Percentiles rank a stretch among this genome's conserved stretches.
phyloP scores from a whole-genome alignment of 768 basidiomycete species.

The Phanerodontia chrysosporium region DNA sequence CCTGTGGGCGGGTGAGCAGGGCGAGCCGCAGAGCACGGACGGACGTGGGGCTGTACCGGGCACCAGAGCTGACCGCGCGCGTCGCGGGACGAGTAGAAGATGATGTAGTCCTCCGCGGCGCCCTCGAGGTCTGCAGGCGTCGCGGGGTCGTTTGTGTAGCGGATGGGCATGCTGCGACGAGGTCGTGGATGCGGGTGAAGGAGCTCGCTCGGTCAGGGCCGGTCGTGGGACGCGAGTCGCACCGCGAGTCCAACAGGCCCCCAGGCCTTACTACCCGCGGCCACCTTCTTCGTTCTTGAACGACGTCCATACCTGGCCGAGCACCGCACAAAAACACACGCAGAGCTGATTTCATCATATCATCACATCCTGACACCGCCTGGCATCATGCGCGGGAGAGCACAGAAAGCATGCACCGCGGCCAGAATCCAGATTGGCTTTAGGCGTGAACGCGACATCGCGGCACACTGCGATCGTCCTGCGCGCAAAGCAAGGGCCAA shows the following conservation, averaged over 20 bases:
- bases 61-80: constrained; percentile 65
- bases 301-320: neutral
- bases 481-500: neutral
- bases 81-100: constrained; percentile 71
- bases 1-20: constrained; percentile 35
- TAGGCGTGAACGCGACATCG: neutral
- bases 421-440: neutral
- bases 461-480: neutral
- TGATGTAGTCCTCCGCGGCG: constrained; percentile 47
- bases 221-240: neutral
- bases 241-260: neutral
- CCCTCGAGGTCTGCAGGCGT: constrained; percentile 34
- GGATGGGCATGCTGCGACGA: constrained; percentile 47
- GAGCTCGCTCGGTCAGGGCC: neutral
- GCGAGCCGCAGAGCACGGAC: constrained; percentile 1
- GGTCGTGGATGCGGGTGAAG: neutral
- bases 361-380: neutral
- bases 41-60: constrained; percentile 40
- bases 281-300: neutral
- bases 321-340: neutral
- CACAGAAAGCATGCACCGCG: neutral
- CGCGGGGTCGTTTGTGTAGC: constrained; percentile 30
- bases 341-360: neutral
- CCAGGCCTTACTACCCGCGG: neutral
- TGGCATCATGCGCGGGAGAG: neutral